Evolutionary conservation across 495 filamentous ascomycete genomes (phyloP), one percentile per base, ranked within the genome.

Genomic region (Cercophora samala): DNA sequence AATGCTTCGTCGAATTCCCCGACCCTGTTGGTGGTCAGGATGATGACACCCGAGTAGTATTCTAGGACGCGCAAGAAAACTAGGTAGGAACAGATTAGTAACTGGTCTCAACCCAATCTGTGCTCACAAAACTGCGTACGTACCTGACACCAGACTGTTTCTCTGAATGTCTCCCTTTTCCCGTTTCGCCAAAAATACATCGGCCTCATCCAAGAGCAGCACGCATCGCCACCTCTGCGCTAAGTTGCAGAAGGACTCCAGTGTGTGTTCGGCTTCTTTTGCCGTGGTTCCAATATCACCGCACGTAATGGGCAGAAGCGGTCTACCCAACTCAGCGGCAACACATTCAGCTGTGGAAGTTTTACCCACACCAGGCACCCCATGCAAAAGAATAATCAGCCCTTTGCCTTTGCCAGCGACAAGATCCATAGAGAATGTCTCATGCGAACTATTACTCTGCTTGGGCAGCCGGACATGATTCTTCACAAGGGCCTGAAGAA

Each of bases 201-300:
- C 85, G 1, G 81, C 83, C 73, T 88, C 84, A 64, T 88, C 85
- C 0, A 88, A 72, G 0, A 88, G 76, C 4, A 87, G 67, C 0
- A 88, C 78, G 32, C 75, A 81, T 3, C 75, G 73, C 83, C 84
- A 86, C 52, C 65, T 72, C 46, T 73, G 68, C 17, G 26, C 77
- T 82, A 0, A 83, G 61, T 4, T 67, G 53, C 15, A 84, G 77
- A 5, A 79, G 0, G 66, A 55, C 13, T 82, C 68, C 1, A 87
- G 72, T 42, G 18, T 18, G 9, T 70, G 66, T 66, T 83, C 81
- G 0, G 83, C 79, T 2, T 76, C 72, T 5, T 66, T 66, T 0
- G 79, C 46, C 9, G 53, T 58, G n/a, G 52, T 66, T 5, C 64
- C 60, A 19, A 69, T 56, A 46, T 66, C 68, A 18, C 68, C 64